phyloP scores from a whole-genome alignment of 257 asterid species.

The Solanum okadae region DNA sequence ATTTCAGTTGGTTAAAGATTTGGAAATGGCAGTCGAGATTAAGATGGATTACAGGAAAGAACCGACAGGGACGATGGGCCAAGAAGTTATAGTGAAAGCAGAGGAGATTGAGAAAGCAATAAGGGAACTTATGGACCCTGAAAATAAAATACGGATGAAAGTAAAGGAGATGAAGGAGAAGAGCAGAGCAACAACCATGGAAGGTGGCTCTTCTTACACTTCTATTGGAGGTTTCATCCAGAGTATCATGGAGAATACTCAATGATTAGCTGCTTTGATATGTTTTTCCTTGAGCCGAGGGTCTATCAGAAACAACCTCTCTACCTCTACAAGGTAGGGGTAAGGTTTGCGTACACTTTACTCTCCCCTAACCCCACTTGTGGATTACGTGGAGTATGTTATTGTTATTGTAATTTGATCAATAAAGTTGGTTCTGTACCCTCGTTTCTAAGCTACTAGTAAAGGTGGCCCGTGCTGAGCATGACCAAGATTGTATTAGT shows the following conservation, averaged over 20 bases:
- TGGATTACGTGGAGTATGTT: not conserved
- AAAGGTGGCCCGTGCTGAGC: not conserved
- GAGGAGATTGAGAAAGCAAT: conserved; percentile 3
- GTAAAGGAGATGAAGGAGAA: not conserved
- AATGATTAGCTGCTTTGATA: not conserved
- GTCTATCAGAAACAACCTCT: not conserved
- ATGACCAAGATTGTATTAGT: not conserved
- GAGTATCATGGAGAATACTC: not conserved
- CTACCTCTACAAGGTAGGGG: not conserved
- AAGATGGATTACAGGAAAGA: conserved; percentile 1
- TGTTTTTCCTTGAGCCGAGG: not conserved
- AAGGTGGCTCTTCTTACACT: conserved; percentile 8
- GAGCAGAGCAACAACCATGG: not conserved
- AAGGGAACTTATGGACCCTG: not conserved
- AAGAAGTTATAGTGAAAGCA: not conserved
- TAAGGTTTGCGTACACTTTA: not conserved
- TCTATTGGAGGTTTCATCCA: not conserved
- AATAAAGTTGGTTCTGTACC: not conserved
- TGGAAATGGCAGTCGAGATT: conserved; percentile 6
- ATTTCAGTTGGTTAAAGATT: not conserved
- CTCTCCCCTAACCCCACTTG: not conserved
- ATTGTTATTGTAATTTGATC: not conserved
- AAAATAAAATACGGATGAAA: not conserved
- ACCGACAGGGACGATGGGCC: not conserved
- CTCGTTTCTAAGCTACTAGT: not conserved